phyloP scores from a whole-genome alignment of 768 basidiomycete species.

The Kwoniella botswanensis region DNA sequence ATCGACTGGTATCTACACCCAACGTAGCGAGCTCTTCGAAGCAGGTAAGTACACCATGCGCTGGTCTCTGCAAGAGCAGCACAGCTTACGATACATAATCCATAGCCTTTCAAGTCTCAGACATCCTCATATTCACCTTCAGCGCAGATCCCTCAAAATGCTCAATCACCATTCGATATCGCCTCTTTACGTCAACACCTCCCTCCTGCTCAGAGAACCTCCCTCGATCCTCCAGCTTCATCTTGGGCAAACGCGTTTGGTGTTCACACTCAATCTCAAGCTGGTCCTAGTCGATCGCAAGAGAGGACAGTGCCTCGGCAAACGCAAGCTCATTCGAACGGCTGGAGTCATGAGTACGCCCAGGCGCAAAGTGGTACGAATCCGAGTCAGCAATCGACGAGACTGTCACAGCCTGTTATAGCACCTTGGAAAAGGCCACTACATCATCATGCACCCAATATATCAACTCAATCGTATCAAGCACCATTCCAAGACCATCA shows the following conservation, averaged over 20 bases:
- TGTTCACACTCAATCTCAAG: neutral
- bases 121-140: neutral
- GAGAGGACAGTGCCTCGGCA: neutral
- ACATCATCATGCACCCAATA: neutral
- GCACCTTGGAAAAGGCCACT: conserved; percentile 25
- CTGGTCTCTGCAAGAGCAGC: neutral
- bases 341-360: conserved; percentile 15
- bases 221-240: neutral
- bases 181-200: conserved; percentile 41
- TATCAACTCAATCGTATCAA: neutral
- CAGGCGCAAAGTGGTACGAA: neutral
- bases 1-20: conserved; percentile 39
- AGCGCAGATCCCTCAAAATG: neutral
- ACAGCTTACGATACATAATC: neutral
- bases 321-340: conserved; percentile 8
- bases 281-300: neutral
- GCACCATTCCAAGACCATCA: neutral
- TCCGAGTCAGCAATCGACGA: neutral
- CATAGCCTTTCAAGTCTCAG: conserved; percentile 20
- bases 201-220: conserved; percentile 17
- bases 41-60: conserved; percentile 24
- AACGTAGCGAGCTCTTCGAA: conserved; percentile 42
- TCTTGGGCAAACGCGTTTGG: conserved; percentile 27
- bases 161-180: conserved; percentile 41
- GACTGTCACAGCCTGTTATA: neutral